Conservation (phyloP, 805 yeast species). For the Kuraishia molischiana region DNA sequence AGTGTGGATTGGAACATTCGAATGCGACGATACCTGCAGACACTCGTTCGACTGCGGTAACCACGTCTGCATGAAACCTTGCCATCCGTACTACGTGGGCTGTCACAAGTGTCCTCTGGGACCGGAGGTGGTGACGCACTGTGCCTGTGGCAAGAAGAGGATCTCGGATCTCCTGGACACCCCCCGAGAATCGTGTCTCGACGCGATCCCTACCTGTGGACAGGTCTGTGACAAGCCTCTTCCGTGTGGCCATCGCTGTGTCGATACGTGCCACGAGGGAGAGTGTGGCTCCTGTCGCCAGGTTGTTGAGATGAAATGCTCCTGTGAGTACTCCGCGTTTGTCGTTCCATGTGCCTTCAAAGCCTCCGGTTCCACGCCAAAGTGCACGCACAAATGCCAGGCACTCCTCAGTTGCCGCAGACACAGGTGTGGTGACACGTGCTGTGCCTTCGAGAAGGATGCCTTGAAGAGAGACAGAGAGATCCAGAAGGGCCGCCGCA, state of each 20-base stretch:
- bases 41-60: constrained; percentile 52
- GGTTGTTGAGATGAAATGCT: constrained; percentile 42
- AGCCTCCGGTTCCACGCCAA: constrained; percentile 42
- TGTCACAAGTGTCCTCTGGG: constrained; percentile 46
- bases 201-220: constrained; percentile 72
- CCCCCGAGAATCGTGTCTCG: constrained; percentile 53
- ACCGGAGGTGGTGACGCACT: constrained; percentile 49
- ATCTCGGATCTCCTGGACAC: constrained; percentile 26
- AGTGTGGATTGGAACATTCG: constrained; percentile 40
- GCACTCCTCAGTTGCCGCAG: constrained; percentile 71
- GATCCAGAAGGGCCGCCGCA: constrained; percentile 37
- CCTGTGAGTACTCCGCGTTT: constrained; percentile 50
- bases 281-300: constrained; percentile 60
- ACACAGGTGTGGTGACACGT: constrained; percentile 59
- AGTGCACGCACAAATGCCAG: constrained; percentile 63
- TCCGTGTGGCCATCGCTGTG: constrained; percentile 68
- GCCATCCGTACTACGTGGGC: constrained; percentile 37
- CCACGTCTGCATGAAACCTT: constrained; percentile 38
- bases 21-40: constrained; percentile 35
- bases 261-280: constrained; percentile 67
- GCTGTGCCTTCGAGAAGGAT: constrained; percentile 59
- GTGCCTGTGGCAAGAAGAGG: constrained; percentile 71
- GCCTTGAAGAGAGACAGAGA: constrained; percentile 51
- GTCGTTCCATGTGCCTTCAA: constrained; percentile 54
- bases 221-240: constrained; percentile 50